phyloP scores from a whole-genome alignment of 441 rosid genomes.

The Dalechampia spathulata region DNA sequence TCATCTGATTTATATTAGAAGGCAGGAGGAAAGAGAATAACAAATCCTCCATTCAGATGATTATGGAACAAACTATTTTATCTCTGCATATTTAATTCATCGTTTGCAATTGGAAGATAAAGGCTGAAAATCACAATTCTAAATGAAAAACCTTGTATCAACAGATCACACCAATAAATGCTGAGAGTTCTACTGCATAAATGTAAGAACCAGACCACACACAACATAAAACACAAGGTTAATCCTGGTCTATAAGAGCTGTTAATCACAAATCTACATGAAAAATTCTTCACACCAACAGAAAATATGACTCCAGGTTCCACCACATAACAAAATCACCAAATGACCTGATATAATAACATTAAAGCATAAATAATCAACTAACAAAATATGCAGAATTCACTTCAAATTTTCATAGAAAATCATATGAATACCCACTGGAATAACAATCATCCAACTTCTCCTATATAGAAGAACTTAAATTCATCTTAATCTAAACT shows the following conservation, averaged over 20 bases:
- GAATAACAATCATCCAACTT: background rate
- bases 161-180: too few relatives aligned
- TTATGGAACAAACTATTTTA: background rate
- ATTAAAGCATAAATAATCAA: too few relatives aligned
- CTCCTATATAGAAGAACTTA: background rate
- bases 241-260: too few relatives aligned
- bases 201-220: too few relatives aligned
- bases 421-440: background rate
- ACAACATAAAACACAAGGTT: too few relatives aligned
- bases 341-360: too few relatives aligned
- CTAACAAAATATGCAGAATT: background rate
- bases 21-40: background rate
- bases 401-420: slow-evolving; percentile 1
- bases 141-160: too few relatives aligned
- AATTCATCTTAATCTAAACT: background rate
- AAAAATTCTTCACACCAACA: too few relatives aligned
- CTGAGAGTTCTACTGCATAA: too few relatives aligned
- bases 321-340: too few relatives aligned
- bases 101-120: background rate
- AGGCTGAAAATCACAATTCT: slow-evolving; percentile 4
- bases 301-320: too few relatives aligned
- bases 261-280: background rate
- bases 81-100: background rate
- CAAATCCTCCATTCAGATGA: background rate
- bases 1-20: background rate